Conservation (phyloP, 2,329 filamentous ascomycete genomes). For the Pseudogymnoascus sp. region DNA sequence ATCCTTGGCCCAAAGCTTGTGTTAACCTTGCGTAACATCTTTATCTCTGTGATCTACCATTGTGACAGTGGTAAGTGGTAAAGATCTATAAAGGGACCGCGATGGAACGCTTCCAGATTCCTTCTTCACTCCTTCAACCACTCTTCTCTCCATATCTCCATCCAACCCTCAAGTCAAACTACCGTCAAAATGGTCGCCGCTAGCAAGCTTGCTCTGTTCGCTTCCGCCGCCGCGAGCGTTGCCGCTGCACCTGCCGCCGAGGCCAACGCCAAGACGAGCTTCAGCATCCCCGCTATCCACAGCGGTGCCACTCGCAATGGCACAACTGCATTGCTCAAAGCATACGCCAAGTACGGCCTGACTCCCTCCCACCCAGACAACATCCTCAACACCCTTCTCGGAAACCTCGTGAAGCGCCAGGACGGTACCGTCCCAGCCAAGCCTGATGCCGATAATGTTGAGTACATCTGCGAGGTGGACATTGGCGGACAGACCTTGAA, state of each 20-base stretch:
- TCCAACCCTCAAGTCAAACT: neutral
- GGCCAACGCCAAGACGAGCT: neutral
- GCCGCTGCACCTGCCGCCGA: neutral
- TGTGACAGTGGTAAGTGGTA: neutral
- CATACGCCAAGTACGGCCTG: constrained; percentile 27
- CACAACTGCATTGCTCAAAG: constrained; percentile 26
- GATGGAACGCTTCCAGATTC: neutral
- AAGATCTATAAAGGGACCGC: neutral
- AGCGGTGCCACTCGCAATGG: constrained; percentile 26
- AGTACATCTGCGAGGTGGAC: constrained; percentile 23
- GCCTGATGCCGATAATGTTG: constrained; percentile 20
- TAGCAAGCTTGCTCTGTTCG: neutral
- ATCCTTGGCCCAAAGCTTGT: constrained; percentile 1
- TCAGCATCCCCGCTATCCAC: constrained; percentile 24
- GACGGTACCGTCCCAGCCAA: constrained; percentile 20
- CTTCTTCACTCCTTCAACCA: neutral
- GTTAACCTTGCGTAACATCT: neutral
- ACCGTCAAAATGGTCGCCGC: neutral
- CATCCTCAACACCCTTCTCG: constrained; percentile 16
- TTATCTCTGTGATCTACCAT: neutral
- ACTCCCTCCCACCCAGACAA: constrained; percentile 20
- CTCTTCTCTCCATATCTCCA: neutral
- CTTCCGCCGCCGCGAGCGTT: neutral
- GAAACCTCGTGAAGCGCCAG: constrained; percentile 24
- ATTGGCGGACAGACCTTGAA: constrained; percentile 26